Evolutionary conservation across 352 stramenopile species (phyloP).

Genomic region (Phytopythium helicoides): DNA sequence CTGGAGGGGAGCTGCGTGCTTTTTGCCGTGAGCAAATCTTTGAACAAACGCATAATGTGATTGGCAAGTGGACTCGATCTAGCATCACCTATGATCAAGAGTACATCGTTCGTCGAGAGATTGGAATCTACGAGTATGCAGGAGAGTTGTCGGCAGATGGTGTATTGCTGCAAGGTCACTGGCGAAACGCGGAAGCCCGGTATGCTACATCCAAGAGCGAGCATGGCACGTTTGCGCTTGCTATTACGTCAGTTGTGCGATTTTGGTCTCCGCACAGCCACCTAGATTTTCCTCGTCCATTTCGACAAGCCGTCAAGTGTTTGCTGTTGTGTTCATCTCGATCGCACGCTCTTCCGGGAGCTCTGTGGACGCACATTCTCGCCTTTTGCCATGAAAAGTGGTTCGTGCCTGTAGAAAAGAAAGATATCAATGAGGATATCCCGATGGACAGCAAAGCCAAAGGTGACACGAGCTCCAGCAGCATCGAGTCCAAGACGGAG

Average conservation of each 20-base stretch:
- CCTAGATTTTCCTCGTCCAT: slow-evolving; percentile 34
- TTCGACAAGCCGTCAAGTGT: slow-evolving; percentile 29
- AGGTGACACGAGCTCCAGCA: neutral
- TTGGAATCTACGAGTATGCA: slow-evolving; percentile 53
- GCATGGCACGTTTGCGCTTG: slow-evolving; percentile 56
- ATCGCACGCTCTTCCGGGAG: slow-evolving; percentile 33
- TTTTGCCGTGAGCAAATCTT: slow-evolving; percentile 57
- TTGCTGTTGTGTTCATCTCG: slow-evolving; percentile 48
- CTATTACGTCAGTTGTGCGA: slow-evolving; percentile 33
- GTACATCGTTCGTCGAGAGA: slow-evolving; percentile 59
- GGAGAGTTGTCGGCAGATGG: slow-evolving; percentile 36
- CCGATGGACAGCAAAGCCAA: too few species aligned
- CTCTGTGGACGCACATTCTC: slow-evolving; percentile 53
- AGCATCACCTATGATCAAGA: slow-evolving; percentile 45
- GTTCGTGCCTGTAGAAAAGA: slow-evolving; percentile 20
- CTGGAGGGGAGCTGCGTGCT: slow-evolving; percentile 32
- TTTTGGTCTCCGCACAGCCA: slow-evolving; percentile 52
- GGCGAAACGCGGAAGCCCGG: slow-evolving; percentile 44
- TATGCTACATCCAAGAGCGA: slow-evolving; percentile 30
- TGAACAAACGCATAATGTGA: slow-evolving; percentile 39
- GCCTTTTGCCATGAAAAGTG: slow-evolving; percentile 54
- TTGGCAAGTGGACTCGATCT: slow-evolving; percentile 32
- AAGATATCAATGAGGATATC: neutral
- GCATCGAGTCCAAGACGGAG: neutral
- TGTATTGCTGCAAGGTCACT: slow-evolving; percentile 39